These are phyloP conservation scores for Solanum piurae DNA, from an alignment of 257 asterid species.

Conservation along the genomic window DNA sequence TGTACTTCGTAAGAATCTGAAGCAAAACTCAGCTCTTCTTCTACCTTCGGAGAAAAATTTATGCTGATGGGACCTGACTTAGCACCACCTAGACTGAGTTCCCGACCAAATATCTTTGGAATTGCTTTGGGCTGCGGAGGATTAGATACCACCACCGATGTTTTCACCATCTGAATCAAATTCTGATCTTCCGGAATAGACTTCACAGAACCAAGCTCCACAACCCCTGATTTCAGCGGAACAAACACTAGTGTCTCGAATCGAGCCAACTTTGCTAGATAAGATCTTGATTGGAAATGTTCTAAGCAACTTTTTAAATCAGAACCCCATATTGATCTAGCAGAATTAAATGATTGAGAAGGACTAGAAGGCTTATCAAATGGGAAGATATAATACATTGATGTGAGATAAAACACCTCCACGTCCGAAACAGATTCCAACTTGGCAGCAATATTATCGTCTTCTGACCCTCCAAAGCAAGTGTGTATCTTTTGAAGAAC, in stretches of 20 bases:
- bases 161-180: conserved; percentile 45
- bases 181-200: conserved; percentile 50
- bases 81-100: conserved; percentile 59
- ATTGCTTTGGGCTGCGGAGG: conserved; percentile 31
- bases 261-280: conserved; percentile 50
- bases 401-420: conserved; percentile 75
- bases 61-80: conserved; percentile 66
- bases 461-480: conserved; percentile 68
- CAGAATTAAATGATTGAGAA: conserved; percentile 88
- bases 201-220: conserved; percentile 70
- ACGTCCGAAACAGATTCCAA: conserved; percentile 58
- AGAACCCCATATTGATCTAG: conserved; percentile 72
- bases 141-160: conserved; percentile 36
- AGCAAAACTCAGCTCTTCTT: conserved; percentile 43
- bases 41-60: conserved; percentile 56
- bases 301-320: conserved; percentile 44
- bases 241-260: conserved; percentile 52
- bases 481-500: conserved; percentile 66
- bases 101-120: conserved; percentile 68
- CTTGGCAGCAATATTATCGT: conserved; percentile 55
- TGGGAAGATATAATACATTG: conserved; percentile 82
- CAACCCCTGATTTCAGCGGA: conserved; percentile 77
- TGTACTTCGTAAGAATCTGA: conserved; percentile 44
- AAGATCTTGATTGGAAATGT: conserved; percentile 64
- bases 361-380: conserved; percentile 90